Evolutionary conservation across 177 flowering plant species (phyloP).

Genomic region (Tripterygium wilfordii): DNA sequence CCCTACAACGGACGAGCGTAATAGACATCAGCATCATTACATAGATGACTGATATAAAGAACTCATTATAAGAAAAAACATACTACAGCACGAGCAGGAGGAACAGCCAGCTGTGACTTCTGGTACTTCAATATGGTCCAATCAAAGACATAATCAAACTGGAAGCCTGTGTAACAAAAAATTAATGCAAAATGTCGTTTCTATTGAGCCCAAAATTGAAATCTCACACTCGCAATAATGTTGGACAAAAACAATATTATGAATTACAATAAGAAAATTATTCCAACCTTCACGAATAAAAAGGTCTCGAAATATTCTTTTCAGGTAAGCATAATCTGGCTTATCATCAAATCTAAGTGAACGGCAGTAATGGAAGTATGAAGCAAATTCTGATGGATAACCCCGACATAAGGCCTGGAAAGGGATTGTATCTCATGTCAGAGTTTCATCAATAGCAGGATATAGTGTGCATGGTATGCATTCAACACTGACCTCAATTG

Average conservation of each 20-base stretch:
- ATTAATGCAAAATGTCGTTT: no score
- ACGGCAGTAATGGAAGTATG: slow-evolving; percentile 87
- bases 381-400: slow-evolving; percentile 83
- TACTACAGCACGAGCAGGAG: slow-evolving; percentile 60
- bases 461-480: neutral
- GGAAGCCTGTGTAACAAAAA: slow-evolving; percentile 87
- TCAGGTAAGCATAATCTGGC: slow-evolving; percentile 84
- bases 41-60: neutral
- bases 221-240: no score
- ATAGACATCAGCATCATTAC: slow-evolving; percentile 1
- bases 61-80: slow-evolving; percentile 10
- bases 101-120: slow-evolving; percentile 73
- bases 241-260: no score
- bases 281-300: slow-evolving; percentile 80
- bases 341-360: slow-evolving; percentile 87
- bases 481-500: slow-evolving; percentile 58
- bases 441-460: neutral
- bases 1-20: slow-evolving; percentile 38
- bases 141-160: slow-evolving; percentile 89
- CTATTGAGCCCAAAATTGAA: no score
- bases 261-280: no score
- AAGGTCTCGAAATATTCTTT: slow-evolving; percentile 82
- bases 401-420: slow-evolving; percentile 70
- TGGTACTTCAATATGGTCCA: slow-evolving; percentile 92
- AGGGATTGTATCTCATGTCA: slow-evolving; percentile 9